A percentile compares a stretch with the other conserved stretches of the same genome.
phyloP scores from a whole-genome alignment of 306 rosid species.

The Vachellia collinsii region DNA sequence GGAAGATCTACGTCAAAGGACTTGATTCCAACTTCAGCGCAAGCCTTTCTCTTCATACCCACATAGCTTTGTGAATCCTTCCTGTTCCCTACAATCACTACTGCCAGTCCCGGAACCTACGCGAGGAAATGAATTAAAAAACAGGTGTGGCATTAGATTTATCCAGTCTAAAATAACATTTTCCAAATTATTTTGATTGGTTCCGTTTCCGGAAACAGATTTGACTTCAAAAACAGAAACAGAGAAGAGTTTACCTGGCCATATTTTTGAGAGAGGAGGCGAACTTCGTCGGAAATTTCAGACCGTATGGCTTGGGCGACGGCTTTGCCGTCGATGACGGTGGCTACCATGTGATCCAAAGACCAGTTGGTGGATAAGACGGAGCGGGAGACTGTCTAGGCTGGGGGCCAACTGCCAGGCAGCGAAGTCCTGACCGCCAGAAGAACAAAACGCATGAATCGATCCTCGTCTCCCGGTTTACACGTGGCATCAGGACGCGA shows the following conservation, averaged over 20 bases:
- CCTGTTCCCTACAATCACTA: slow-evolving; percentile 83
- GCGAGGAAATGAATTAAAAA: neutral
- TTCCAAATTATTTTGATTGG: neutral
- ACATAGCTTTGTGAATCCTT: slow-evolving; percentile 92
- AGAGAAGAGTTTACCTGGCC: slow-evolving; percentile 59
- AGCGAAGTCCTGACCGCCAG: neutral
- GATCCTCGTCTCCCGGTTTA: neutral
- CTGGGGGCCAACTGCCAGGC: neutral
- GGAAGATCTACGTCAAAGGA: slow-evolving; percentile 84
- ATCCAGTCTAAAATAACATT: neutral
- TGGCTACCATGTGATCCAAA: slow-evolving; percentile 65
- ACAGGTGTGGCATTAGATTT: neutral
- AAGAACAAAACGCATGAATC: neutral
- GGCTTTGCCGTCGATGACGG: slow-evolving; percentile 79
- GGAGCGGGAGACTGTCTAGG: neutral
- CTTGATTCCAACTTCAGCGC: slow-evolving; percentile 82
- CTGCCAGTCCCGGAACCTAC: slow-evolving; percentile 93
- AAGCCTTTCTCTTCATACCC: slow-evolving; percentile 85
- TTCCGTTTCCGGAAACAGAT: neutral
- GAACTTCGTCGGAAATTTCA: slow-evolving; percentile 74
- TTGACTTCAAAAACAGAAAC: neutral
- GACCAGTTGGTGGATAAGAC: neutral
- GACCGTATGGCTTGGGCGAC: slow-evolving; percentile 76
- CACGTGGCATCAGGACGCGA: neutral
- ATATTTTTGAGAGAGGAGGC: slow-evolving; percentile 60